Base-by-base conservation (phyloP, 2,329 filamentous ascomycete species). In the Pezicula neosporulosa region DNA sequence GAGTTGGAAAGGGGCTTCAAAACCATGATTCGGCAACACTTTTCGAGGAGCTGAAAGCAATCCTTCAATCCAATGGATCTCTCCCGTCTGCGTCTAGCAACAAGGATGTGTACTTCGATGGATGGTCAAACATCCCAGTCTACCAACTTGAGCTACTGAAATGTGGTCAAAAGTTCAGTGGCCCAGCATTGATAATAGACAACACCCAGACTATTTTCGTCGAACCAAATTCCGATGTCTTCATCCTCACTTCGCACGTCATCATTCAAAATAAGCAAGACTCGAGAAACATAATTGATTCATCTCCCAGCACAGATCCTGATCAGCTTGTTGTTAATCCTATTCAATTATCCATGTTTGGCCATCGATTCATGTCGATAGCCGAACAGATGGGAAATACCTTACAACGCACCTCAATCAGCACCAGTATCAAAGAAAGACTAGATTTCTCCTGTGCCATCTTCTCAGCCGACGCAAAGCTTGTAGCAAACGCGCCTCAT, bases 181-280 rank as follows among this genome's bases (percentile, higher is more conserved):
- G 91, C 0, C 91, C 91, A 1, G 90, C 90, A 1, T 89, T 96
- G 70, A 79, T 96, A 53, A 89, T 90, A 1, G 91, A 92, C 61
- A 86, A 86, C 7, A 91, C 88, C 1, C 92, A 96, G 70, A 97
- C 92, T 0, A 93, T 97, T 54, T 87, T 97, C 0, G 84, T 96
- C 0, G 82, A 81, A 30, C 82, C 90, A 3, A 81, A 82, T 21
- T 92, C 91, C 0, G 71, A 90, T 18, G 75, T 95, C 27, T 16
- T 46, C 18, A 52, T 57, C 35, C 83, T 95, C 13, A 78, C 89
- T 55, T 94, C 90, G 0, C 92, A 96, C 60, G 89, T 96, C 4
- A 78, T 96, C 13, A 90, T 96, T 62, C 89, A 95, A 15, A 30
- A 38, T 10, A 30, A 30, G 10, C 37, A 42, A 36, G 41, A 24